phyloP scores from a whole-genome alignment of 306 rosid genomes.

The Sophora flavescens region DNA sequence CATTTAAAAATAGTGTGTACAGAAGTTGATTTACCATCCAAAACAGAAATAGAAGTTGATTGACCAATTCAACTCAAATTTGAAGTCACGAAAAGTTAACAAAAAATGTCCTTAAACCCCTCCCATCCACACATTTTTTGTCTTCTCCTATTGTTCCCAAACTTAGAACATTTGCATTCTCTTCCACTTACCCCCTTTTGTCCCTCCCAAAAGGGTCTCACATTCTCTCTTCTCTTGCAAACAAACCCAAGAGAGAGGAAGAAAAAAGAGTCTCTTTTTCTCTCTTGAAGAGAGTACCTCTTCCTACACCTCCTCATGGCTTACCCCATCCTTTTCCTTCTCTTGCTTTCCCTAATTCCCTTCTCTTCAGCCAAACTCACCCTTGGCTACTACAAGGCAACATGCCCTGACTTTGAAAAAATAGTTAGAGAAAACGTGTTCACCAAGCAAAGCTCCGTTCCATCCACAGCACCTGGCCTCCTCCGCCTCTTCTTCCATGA shows the following conservation, averaged over 20 bases:
- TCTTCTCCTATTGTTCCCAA: conserved; percentile 21
- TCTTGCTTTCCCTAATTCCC: conserved; percentile 47
- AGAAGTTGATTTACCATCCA: neutral
- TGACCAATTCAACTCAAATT: neutral
- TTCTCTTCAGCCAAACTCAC: conserved; percentile 46
- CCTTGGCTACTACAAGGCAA: conserved; percentile 51
- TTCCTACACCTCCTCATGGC: conserved; percentile 44
- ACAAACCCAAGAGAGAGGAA: conserved; percentile 45
- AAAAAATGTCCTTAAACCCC: conserved; percentile 47
- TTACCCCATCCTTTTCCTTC: conserved; percentile 44
- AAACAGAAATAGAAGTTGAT: neutral
- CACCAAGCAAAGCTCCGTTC: conserved; percentile 46
- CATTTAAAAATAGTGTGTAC: neutral
- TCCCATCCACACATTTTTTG: conserved; percentile 45
- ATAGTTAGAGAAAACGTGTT: conserved; percentile 48
- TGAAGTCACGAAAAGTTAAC: neutral
- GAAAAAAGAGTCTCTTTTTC: neutral
- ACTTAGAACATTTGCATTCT: conserved; percentile 35
- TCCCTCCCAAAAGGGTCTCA: neutral
- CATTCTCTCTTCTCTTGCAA: neutral
- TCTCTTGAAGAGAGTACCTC: conserved; percentile 4
- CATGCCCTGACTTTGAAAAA: conserved; percentile 59
- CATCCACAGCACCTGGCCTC: conserved; percentile 58
- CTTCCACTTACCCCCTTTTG: neutral
- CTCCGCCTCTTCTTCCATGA: conserved; percentile 73